phyloP scores from a whole-genome alignment of 2,329 filamentous ascomycete genomes.

The Monilinia aucupariae region DNA sequence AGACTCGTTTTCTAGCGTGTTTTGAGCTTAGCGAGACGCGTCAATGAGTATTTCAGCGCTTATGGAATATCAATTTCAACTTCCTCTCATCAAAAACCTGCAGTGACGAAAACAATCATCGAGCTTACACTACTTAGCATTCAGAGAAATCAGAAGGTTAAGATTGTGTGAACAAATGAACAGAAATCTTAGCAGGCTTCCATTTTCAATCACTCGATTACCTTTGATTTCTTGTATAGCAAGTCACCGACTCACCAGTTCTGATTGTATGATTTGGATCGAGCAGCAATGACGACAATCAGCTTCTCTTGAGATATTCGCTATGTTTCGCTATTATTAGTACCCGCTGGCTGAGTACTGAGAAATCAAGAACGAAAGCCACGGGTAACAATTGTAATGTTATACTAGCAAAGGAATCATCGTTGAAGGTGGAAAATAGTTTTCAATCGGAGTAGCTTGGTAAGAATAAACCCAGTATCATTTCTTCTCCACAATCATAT shows the following conservation, averaged over 20 bases:
- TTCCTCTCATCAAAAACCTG: conserved; percentile 27
- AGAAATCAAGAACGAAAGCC: conserved; percentile 17
- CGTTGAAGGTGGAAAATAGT: conserved; percentile 35
- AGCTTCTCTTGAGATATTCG: conserved; percentile 33
- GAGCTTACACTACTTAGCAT: conserved; percentile 33
- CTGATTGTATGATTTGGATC: conserved; percentile 7
- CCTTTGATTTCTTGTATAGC: conserved; percentile 16
- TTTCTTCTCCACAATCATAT: background rate
- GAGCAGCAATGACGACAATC: conserved; percentile 32
- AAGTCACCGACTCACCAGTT: background rate
- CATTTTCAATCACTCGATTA: background rate
- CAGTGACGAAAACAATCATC: conserved; percentile 35
- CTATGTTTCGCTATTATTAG: conserved; percentile 19
- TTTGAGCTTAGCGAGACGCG: conserved; percentile 4
- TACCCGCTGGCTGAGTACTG: conserved; percentile 21
- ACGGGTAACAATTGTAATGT: conserved; percentile 10
- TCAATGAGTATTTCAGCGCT: conserved; percentile 1
- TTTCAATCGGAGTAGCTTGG: conserved; percentile 37
- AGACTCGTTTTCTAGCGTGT: conserved; percentile 8
- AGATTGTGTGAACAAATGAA: conserved; percentile 35
- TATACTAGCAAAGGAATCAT: conserved; percentile 13
- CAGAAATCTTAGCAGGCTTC: conserved; percentile 37
- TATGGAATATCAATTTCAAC: background rate
- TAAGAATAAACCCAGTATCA: conserved; percentile 20
- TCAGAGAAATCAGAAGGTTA: conserved; percentile 25